Percentiles rank a stretch among this genome's conserved stretches.
These are phyloP conservation scores for Trichoderma virens DNA, from an alignment of 495 filamentous ascomycete genomes.

Conservation along the genomic window DNA sequence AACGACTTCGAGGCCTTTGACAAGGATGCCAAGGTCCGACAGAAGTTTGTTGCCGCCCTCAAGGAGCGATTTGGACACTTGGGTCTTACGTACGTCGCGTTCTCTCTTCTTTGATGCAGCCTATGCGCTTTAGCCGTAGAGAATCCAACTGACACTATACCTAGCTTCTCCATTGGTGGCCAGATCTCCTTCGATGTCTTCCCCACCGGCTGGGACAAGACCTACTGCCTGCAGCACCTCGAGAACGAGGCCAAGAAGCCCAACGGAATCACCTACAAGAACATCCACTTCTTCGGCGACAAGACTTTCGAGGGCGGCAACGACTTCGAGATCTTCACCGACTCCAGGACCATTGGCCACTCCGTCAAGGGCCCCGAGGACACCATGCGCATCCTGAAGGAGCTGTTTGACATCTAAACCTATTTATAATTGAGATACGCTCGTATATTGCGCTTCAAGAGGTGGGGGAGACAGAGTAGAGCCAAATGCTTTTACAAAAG, in stretches of 20 bases:
- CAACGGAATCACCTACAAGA: slow-evolving; percentile 67
- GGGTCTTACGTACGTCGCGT: slow-evolving; percentile 66
- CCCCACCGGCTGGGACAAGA: slow-evolving; percentile 96
- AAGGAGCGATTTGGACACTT: slow-evolving; percentile 74
- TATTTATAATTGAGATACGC: neutral
- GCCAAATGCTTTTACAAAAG: neutral
- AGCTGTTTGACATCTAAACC: slow-evolving; percentile 63
- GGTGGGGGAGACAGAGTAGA: neutral
- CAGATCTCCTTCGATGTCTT: slow-evolving; percentile 99
- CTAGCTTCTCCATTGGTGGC: slow-evolving; percentile 84
- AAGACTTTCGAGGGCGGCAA: slow-evolving; percentile 87
- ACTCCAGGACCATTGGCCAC: slow-evolving; percentile 76
- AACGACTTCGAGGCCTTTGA: slow-evolving; percentile 75
- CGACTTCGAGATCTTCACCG: slow-evolving; percentile 86
- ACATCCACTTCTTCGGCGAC: slow-evolving; percentile 97
- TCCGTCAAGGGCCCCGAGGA: slow-evolving; percentile 73
- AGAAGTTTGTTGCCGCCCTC: slow-evolving; percentile 62
- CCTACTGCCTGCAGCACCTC: slow-evolving; percentile 86
- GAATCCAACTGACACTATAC: slow-evolving; percentile 8
- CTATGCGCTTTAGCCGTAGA: no score
- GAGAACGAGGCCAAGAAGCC: slow-evolving; percentile 66
- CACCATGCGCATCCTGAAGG: slow-evolving; percentile 65
- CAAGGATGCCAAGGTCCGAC: slow-evolving; percentile 62
- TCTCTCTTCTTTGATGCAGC: neutral
- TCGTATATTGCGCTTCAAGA: neutral